Evolutionary conservation across 805 yeast species (phyloP).

Genomic region (Lipomyces orientalis): DNA sequence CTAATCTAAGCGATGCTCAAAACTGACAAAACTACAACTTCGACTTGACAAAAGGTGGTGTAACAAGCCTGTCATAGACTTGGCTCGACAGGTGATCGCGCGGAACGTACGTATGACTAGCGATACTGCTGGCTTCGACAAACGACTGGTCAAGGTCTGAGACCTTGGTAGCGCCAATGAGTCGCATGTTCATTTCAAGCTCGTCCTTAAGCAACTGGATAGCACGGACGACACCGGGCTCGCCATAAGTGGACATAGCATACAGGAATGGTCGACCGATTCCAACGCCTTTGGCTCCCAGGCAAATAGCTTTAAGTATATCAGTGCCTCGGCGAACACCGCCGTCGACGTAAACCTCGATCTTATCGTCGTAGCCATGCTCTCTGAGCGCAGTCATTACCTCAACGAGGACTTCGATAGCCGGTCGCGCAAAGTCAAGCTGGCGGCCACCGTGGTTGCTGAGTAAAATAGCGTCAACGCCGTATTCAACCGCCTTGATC

Average conservation of each 20-base stretch:
- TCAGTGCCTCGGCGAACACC: slow-evolving; percentile 81
- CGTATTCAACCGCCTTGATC: slow-evolving; percentile 69
- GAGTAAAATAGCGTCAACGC: slow-evolving; percentile 77
- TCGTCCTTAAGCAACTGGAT: slow-evolving; percentile 73
- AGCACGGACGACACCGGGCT: slow-evolving; percentile 69
- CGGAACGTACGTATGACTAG: slow-evolving; percentile 51
- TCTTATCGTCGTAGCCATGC: slow-evolving; percentile 48
- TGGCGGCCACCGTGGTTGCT: slow-evolving; percentile 94
- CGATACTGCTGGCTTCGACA: slow-evolving; percentile 61
- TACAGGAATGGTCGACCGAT: slow-evolving; percentile 77
- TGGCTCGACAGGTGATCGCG: slow-evolving; percentile 59
- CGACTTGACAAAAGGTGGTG: slow-evolving; percentile 55
- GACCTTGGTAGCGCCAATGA: slow-evolving; percentile 71
- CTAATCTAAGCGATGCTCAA: not conserved
- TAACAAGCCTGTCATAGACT: slow-evolving; percentile 62
- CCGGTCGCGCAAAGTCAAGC: slow-evolving; percentile 80
- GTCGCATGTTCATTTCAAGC: slow-evolving; percentile 75
- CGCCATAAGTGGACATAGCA: slow-evolving; percentile 82
- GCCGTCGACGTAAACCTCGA: slow-evolving; percentile 75
- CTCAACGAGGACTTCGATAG: slow-evolving; percentile 72
- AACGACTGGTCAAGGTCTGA: slow-evolving; percentile 63
- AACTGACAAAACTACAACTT: slow-evolving; percentile 38
- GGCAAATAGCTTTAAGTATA: slow-evolving; percentile 72
- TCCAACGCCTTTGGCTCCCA: slow-evolving; percentile 79
- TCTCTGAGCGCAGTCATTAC: slow-evolving; percentile 55